These are phyloP conservation scores for Eucalyptus rudis DNA, from an alignment of 345 rosid genomes.

Conservation along the genomic window DNA sequence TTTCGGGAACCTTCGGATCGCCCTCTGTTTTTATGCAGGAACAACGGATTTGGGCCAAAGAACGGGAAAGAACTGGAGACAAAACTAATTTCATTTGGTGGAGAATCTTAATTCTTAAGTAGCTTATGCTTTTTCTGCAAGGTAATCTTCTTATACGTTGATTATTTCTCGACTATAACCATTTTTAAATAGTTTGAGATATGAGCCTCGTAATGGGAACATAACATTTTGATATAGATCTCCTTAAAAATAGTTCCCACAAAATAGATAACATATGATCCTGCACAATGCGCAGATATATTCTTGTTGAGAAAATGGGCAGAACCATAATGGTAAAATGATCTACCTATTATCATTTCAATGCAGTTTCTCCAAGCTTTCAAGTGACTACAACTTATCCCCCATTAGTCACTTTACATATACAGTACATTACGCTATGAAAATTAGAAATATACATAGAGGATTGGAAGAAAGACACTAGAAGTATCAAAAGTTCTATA, in stretches of 20 bases:
- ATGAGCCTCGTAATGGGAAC: neutral
- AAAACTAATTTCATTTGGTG: neutral
- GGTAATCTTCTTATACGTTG: neutral
- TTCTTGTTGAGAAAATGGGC: neutral
- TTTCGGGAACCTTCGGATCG: neutral
- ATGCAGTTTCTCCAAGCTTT: neutral
- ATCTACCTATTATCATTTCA: neutral
- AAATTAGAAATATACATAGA: neutral
- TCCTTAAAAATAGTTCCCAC: neutral
- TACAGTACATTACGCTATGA: neutral
- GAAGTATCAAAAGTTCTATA: neutral
- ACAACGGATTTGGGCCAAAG: neutral
- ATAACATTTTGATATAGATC: neutral
- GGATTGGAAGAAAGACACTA: neutral
- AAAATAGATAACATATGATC: neutral
- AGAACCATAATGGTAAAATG: neutral
- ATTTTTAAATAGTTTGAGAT: neutral
- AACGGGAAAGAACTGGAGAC: neutral
- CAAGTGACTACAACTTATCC: neutral
- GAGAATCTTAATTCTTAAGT: neutral
- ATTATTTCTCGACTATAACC: neutral
- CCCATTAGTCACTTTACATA: neutral
- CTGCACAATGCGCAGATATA: neutral
- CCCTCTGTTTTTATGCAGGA: neutral
- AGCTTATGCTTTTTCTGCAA: neutral